These are phyloP conservation scores for Infundibulicybe gibba DNA, from an alignment of 768 basidiomycete species.

Conservation along the genomic window DNA sequence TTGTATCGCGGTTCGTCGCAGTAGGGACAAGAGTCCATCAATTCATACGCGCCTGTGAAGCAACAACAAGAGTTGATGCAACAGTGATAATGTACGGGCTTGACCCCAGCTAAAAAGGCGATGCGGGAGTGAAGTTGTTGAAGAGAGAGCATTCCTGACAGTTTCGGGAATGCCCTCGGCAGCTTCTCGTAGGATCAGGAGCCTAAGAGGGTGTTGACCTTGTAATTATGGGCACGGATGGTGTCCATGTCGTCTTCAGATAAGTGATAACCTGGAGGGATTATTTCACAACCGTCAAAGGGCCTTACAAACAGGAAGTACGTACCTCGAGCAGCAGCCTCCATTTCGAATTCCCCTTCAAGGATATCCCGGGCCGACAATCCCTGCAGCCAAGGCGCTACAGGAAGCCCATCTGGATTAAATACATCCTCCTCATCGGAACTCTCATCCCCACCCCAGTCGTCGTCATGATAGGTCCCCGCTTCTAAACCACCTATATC, in stretches of 20 bases:
- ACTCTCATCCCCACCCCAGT: no score
- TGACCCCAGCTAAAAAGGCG: slow-evolving; percentile 18
- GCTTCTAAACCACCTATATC: no score
- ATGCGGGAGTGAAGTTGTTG: slow-evolving; percentile 4
- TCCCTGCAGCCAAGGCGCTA: neutral
- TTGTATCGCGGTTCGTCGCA: slow-evolving; percentile 12
- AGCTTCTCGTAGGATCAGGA: neutral
- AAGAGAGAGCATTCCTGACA: neutral
- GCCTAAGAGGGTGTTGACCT: neutral
- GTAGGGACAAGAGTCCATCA: slow-evolving; percentile 16
- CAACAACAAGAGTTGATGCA: slow-evolving; percentile 28
- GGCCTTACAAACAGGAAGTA: neutral
- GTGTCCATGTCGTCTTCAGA: neutral
- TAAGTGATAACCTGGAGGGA: neutral
- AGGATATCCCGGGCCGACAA: neutral
- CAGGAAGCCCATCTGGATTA: no score
- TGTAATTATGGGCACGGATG: neutral
- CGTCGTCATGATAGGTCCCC: no score
- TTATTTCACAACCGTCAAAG: neutral
- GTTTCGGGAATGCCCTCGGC: neutral
- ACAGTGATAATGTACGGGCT: slow-evolving; percentile 21
- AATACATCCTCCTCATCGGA: no score
- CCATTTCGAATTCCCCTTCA: neutral
- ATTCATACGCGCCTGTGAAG: slow-evolving; percentile 16
- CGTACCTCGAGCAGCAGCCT: neutral